Evolutionary conservation across 768 basidiomycete species (phyloP).

Genomic region (Termitomyces sp.): DNA sequence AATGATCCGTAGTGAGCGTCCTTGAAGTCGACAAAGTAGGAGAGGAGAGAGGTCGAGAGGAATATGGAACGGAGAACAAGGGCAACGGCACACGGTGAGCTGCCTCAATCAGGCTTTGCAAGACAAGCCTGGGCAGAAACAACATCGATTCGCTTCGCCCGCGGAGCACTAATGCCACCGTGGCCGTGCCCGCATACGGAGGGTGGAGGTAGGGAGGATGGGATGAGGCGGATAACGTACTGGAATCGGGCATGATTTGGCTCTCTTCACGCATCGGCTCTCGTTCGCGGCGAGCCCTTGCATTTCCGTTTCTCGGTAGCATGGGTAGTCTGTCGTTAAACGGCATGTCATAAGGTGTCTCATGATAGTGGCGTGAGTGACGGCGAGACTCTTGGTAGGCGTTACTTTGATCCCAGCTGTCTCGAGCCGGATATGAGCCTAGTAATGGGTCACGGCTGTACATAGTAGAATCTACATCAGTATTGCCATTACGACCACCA

Average conservation of each 20-base stretch:
- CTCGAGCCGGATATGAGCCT: conserved; percentile 14
- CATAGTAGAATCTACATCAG: conserved; percentile 23
- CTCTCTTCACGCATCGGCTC: conserved; percentile 22
- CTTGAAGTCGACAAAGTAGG: conserved; percentile 27
- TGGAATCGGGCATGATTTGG: conserved; percentile 36
- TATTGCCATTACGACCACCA: conserved; percentile 21
- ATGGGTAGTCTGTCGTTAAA: conserved; percentile 17
- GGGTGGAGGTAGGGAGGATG: conserved; percentile 29
- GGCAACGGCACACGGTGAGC: conserved; percentile 20
- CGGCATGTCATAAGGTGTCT: conserved; percentile 7
- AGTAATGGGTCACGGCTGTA: conserved; percentile 19
- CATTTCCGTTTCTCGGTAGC: conserved; percentile 18
- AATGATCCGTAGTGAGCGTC: conserved; percentile 36
- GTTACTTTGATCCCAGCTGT: conserved; percentile 20
- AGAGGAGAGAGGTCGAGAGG: conserved; percentile 23
- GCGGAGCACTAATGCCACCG: conserved; percentile 20
- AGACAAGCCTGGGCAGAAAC: conserved; percentile 8
- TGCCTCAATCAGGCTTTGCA: conserved; percentile 18
- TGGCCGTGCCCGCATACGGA: conserved; percentile 29
- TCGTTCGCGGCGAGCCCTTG: conserved; percentile 24
- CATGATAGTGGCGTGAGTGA: conserved; percentile 7
- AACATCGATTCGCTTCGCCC: conserved; percentile 15
- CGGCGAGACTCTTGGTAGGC: conserved; percentile 16
- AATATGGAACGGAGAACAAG: conserved; percentile 18
- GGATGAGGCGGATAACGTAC: conserved; percentile 62